Evolutionary conservation across 2,329 filamentous ascomycete species (phyloP), one percentile per base, ranked within the genome.

Genomic region (Proliferodiscus dingleyae): DNA sequence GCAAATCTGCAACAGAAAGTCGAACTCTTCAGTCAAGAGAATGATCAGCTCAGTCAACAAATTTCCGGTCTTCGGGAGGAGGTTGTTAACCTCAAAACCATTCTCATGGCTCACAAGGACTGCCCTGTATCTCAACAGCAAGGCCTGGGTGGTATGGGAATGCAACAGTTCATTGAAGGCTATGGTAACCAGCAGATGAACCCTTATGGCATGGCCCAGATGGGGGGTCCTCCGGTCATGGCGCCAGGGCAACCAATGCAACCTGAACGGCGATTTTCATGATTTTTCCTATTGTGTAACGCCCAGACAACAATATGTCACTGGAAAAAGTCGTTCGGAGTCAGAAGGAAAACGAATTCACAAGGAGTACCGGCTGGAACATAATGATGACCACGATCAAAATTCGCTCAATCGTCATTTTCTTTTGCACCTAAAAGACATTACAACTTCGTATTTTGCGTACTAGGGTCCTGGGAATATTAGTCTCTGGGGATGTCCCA

Each of bases 1-100:
- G 87, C 87, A 24, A 97, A 95, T 57, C 76, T 98, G 1, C 93
- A 98, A 66, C 80, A 81, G 45, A 97, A 97, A 67, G 91, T 97
- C 13, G 93, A 98, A 66, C 76, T 95, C 55, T 97, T 89, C 62
- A 90, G 85, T 52, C 84, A 77, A 1, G 93, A 98, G 67, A 97
- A 97, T 53, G 93, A 98, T 61, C 81, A 81, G 1, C 75, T 98
- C 26, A 87, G 84, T 15, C 76, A 83, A 3, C 91, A 93, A 52
- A 89, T 97, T 47, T 85, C 85, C 1, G 81, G 87, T 56, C 71
- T 97, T 5, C 79, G 89, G 22, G 91, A 97, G 62, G 93, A 98
- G 63, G 87, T 97, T 49, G 88, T 97, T 38, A 94, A 91, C 53
- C 76, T 98, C 33, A 97, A 96, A 72, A 95, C 90, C 0, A 73